A percentile compares a stretch with the other conserved stretches of the same genome.
Evolutionary conservation across 2,329 filamentous ascomycete species (phyloP).

Genomic region (Xylariaceae sp.): DNA sequence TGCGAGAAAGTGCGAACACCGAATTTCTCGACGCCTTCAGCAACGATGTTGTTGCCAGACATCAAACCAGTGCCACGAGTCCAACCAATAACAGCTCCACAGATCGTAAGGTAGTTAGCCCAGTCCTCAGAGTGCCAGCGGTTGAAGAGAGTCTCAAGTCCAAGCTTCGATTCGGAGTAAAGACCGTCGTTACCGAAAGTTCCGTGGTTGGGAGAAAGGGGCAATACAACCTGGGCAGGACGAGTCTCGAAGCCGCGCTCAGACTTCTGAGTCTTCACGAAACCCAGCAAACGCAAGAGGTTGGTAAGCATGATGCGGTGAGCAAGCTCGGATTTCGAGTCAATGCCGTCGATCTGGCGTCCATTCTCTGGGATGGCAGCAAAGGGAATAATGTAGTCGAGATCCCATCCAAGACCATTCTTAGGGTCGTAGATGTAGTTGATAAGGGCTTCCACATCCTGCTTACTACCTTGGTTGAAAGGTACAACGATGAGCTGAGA

Average conservation of each 20-base stretch:
- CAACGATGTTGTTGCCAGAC: conserved; percentile 96
- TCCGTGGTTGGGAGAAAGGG: conserved; percentile 94
- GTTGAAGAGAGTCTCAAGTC: conserved; percentile 95
- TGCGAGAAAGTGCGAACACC: conserved; percentile 98
- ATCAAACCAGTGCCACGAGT: conserved; percentile 97
- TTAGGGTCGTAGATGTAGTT: conserved; percentile 97
- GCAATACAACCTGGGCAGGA: conserved; percentile 92
- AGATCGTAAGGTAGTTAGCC: conserved; percentile 96
- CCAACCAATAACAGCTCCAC: conserved; percentile 97
- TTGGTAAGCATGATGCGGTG: conserved; percentile 99
- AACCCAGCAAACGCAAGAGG: conserved; percentile 82
- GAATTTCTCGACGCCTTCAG: conserved; percentile 92
- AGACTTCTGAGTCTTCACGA: conserved; percentile 85
- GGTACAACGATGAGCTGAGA: conserved; percentile 97
- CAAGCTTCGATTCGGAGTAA: conserved; percentile 97
- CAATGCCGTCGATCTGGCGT: conserved; percentile 92
- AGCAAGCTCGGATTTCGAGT: conserved; percentile 95
- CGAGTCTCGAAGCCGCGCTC: conserved; percentile 87
- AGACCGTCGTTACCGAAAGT: conserved; percentile 97
- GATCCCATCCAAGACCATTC: conserved; percentile 95
- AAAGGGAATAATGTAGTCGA: conserved; percentile 93
- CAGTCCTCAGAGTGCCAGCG: conserved; percentile 97
- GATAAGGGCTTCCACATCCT: conserved; percentile 89
- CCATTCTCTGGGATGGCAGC: conserved; percentile 97
- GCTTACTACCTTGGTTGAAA: conserved; percentile 98